phyloP scores from a whole-genome alignment of 768 basidiomycete species.

The Boletus subparvulus region DNA sequence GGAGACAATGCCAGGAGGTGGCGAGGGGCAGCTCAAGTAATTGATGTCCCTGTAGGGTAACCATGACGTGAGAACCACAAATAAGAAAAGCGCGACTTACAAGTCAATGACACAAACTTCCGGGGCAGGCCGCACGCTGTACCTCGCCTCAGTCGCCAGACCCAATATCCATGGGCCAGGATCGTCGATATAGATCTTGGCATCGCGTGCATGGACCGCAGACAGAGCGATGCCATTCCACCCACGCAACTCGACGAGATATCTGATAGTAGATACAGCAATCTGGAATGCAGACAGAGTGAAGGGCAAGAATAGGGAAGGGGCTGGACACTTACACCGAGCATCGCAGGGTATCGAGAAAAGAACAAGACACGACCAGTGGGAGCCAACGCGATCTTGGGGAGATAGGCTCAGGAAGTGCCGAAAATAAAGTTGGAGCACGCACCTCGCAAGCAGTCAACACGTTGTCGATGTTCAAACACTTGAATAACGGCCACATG shows the following conservation, averaged over 20 bases:
- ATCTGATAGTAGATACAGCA: slow-evolving; percentile 87
- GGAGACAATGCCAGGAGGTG: slow-evolving; percentile 73
- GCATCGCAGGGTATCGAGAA: slow-evolving; percentile 88
- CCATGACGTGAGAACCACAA: neutral
- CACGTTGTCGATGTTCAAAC: slow-evolving; percentile 90
- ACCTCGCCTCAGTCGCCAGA: slow-evolving; percentile 80
- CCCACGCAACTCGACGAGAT: slow-evolving; percentile 87
- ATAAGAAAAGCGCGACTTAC: slow-evolving; percentile 42
- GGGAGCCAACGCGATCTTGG: slow-evolving; percentile 79
- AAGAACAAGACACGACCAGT: slow-evolving; percentile 86
- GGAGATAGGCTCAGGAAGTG: neutral
- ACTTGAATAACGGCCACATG: slow-evolving; percentile 96
- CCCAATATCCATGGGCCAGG: slow-evolving; percentile 97
- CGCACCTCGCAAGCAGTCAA: slow-evolving; percentile 86
- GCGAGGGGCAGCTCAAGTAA: slow-evolving; percentile 80
- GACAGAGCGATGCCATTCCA: slow-evolving; percentile 89
- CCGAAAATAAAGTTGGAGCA: neutral
- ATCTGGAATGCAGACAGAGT: slow-evolving; percentile 44
- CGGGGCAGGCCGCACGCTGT: slow-evolving; percentile 67
- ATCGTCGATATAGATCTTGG: slow-evolving; percentile 92
- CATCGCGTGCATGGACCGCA: slow-evolving; percentile 84
- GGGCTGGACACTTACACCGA: slow-evolving; percentile 54
- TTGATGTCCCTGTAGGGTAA: slow-evolving; percentile 63
- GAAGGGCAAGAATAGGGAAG: neutral
- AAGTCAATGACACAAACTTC: slow-evolving; percentile 90